Evolutionary conservation across 1,139 yeast genomes (phyloP), one percentile per base, ranked within the genome.

Genomic region (Yamadazyma atmosphaerica): DNA sequence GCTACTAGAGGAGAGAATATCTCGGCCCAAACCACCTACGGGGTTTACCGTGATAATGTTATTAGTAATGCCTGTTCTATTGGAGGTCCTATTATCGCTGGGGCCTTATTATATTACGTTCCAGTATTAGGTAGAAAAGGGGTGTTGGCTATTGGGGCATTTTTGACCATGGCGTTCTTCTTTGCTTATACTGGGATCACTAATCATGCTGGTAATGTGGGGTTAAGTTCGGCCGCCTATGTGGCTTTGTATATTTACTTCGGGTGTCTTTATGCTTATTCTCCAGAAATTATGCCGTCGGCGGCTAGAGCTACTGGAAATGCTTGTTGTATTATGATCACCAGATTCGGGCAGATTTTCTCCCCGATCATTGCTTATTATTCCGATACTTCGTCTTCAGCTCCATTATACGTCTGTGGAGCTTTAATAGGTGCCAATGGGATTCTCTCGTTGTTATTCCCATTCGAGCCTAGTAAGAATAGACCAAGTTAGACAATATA

Each of bases 1-100:
- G 64, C 65, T 15, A 55, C 69, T 11, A 52, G 70, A 50, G 72
- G 72, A 30, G 77, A 73, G 19, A 55, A 60, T 24, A 58, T 63
- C 23, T 51, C 60, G 34, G 64, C 66, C 10, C 41, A 41, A 14
- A 45, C 57, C 1, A 47, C 55, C n/a, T 39, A 42, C 35, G 65
- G 63, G n/a, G 60, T 58, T 23, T 65, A 63, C 44, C 51, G 68
- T 18, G 67, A 65, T 49, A 51, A 56, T 36, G 53, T 59, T 18
- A 56, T 64, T 38, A 47, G 62, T 38, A 60, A 61, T 42, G 58
- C 50, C n/a, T 47, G 52, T 39, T 56, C 61, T 0, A 54, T 58
- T 25, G 61, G 52, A 23, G 70, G 70, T 8, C 71, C 71, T 4
- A 43, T 63, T 12, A 53, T 65, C 38, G 68, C 67, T 13, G 67